Evolutionary conservation across 2,329 filamentous ascomycete genomes (phyloP), one percentile per base, ranked within the genome.

Genomic region (Curvularia sp.): DNA sequence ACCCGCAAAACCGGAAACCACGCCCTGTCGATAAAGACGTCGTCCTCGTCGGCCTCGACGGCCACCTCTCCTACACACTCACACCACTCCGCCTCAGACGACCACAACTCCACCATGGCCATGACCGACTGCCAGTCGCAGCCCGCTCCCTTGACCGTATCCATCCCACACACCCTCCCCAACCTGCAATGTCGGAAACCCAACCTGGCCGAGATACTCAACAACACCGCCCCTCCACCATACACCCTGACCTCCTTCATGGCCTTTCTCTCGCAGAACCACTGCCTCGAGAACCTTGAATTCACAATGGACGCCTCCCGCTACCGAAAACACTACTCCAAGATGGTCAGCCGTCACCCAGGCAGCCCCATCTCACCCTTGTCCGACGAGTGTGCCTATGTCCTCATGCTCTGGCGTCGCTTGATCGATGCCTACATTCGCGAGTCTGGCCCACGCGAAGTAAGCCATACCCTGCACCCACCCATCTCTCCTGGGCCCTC

Each of bases 221-320:
- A 91, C 64, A 95, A 97, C 79, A 87, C 86, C 44, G 91, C 95
- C 35, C 88, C 91, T 8, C 88, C 92, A 41, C 95, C 95, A 66
- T 98, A 92, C 85, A 97, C 93, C 0, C 83, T 97, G 8, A 89
- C 88, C 60, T 94, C 94, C 31, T 98, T 98, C 78, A 98, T 95
- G 87, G 93, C 93, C 55, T 98, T 96, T 72, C 85, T 98, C 4
- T 97, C 94, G 0, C 93, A 96, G 73, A 98, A 98, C 72, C 94
- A 98, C 78, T 99, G 95, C 75, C 82, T 98, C 64, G 95, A 99
- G 78, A 97, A 93, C 1, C 83, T 99, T 39, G 95, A 98, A 75
- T 99, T 99, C 77, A 97, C 93, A 41, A 89, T 97, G 84, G 95
- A 97, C 75, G 91, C 94, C 22, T 90, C 93, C 57, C 86, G 92